A percentile compares a stretch with the other conserved stretches of the same genome.
These are phyloP conservation scores for Termitomyces sp. DNA, from an alignment of 768 basidiomycete species.

Conservation along the genomic window DNA sequence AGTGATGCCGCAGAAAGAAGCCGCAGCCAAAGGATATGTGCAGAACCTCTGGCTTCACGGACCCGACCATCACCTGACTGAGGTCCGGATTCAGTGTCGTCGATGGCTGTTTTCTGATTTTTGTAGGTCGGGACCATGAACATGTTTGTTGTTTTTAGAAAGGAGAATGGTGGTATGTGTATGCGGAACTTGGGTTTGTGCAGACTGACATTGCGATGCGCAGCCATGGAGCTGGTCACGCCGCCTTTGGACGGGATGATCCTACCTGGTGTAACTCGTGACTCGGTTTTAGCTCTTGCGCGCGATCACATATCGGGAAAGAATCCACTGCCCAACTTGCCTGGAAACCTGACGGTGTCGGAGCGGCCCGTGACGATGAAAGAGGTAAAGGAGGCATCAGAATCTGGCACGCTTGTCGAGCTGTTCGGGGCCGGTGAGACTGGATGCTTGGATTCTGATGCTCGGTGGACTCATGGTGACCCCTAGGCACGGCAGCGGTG, in stretches of 20 bases:
- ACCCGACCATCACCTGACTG: conserved; percentile 51
- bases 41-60: conserved; percentile 92
- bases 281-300: conserved; percentile 71
- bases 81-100: conserved; percentile 20
- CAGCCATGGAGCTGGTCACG: conserved; percentile 79
- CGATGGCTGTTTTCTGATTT: conserved; percentile 17
- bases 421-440: conserved; percentile 69
- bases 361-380: conserved; percentile 74
- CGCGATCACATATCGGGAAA: conserved; percentile 51
- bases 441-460: no score
- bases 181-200: neutral
- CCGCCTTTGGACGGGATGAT: conserved; percentile 90
- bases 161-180: conserved; percentile 52
- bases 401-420: conserved; percentile 68
- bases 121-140: conserved; percentile 88
- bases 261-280: conserved; percentile 87
- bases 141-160: conserved; percentile 75
- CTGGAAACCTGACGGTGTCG: conserved; percentile 49
- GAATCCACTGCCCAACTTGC: conserved; percentile 39
- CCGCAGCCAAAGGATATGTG: conserved; percentile 69
- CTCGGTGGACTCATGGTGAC: neutral
- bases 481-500: conserved; percentile 65
- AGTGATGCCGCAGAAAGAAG: conserved; percentile 77
- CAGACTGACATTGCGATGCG: conserved; percentile 15
- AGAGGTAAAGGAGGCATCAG: conserved; percentile 56